Evolutionary conservation across 2,329 filamentous ascomycete species (phyloP).

Genomic region (Trichoderma sp.): DNA sequence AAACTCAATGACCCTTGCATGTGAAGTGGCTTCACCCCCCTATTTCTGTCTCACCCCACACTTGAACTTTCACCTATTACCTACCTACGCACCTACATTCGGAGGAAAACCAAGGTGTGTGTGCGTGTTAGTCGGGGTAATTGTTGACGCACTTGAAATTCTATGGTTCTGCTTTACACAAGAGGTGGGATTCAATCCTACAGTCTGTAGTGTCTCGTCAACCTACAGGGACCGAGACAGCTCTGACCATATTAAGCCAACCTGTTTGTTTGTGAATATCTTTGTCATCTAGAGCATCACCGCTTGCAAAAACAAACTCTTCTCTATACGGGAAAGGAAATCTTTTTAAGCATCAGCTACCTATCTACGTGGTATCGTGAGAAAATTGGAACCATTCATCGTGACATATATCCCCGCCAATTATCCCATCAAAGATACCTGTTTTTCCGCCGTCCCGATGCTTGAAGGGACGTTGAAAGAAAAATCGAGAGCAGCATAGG

Average conservation of each 20-base stretch:
- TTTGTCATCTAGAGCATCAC: too few species aligned
- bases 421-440: slow-evolving; percentile 8
- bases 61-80: not conserved
- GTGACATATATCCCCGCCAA: not conserved
- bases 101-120: not conserved
- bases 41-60: slow-evolving; percentile 14
- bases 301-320: too few species aligned
- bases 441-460: not conserved
- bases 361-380: not conserved
- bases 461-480: not conserved
- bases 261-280: too few species aligned
- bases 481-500: not conserved
- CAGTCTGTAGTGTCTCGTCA: too few species aligned
- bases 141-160: too few species aligned
- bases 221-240: too few species aligned
- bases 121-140: not conserved
- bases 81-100: not conserved
- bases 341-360: too few species aligned
- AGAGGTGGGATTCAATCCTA: too few species aligned
- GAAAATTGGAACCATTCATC: not conserved
- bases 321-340: too few species aligned
- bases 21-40: slow-evolving; percentile 8
- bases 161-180: too few species aligned
- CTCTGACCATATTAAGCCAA: too few species aligned
- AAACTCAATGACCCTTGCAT: not conserved